Conservation (phyloP, 176 grass and related monocot species). For the sorghum (Sorghum bicolor) region Sorghum_bicolor_NCBIv3 NC_012871.2:76001001-76001500, state of each 20-base stretch:
- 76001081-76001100: conserved; percentile 50
- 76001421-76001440: conserved; percentile 66
- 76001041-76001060: conserved; percentile 48
- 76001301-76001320: conserved; percentile 9
- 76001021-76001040: conserved; percentile 32
- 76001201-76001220: conserved; percentile 91
- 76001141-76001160: conserved; percentile 62
- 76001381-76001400: conserved; percentile 98
- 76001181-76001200: conserved; percentile 57
- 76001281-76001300: background rate
- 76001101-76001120: conserved; percentile 49
- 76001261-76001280: background rate
- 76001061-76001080: conserved; percentile 49
- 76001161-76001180: conserved; percentile 64
- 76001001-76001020: conserved; percentile 56
- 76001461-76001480: conserved; percentile 80
- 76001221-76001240: conserved; percentile 96
- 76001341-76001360: conserved; percentile 76
- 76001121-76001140: conserved; percentile 52
- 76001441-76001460: conserved; percentile 79
- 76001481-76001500: conserved; percentile 96
- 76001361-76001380: conserved; percentile 73
- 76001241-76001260: conserved; percentile 36
- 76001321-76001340: conserved; percentile 27
- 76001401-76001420: conserved; percentile 85